These are phyloP conservation scores for Salix dunnii DNA, from an alignment of 345 rosid species.

Conservation along the genomic window DNA sequence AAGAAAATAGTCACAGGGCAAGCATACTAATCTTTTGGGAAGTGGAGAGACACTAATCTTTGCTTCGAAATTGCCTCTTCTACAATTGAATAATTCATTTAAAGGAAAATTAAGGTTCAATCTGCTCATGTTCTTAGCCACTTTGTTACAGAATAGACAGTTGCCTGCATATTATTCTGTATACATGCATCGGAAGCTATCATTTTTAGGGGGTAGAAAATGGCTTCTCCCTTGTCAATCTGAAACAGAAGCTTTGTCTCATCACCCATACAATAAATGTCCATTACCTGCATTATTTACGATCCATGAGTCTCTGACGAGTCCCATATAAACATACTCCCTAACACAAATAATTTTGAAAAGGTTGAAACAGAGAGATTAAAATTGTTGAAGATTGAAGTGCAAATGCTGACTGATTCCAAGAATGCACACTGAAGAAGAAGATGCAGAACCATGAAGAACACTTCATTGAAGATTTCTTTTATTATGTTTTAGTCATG, in stretches of 20 bases:
- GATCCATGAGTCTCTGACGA: not conserved
- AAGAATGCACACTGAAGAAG: too few species aligned
- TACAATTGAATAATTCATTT: not conserved
- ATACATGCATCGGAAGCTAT: not conserved
- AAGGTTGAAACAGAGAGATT: not conserved
- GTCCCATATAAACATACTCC: not conserved
- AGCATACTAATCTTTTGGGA: slow-evolving; percentile 35
- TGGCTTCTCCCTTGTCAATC: not conserved
- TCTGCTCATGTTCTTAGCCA: slow-evolving; percentile 8
- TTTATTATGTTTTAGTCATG: too few species aligned
- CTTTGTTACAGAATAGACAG: not conserved
- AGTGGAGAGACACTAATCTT: not conserved
- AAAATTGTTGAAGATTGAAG: too few species aligned
- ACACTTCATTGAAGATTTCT: too few species aligned
- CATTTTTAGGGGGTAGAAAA: not conserved
- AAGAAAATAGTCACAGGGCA: slow-evolving; percentile 63
- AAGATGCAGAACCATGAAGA: too few species aligned
- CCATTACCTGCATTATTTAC: not conserved
- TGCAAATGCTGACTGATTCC: too few species aligned
- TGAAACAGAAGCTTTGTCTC: not conserved
- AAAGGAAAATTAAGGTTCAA: not conserved
- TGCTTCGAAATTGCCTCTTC: not conserved
- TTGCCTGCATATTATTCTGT: not conserved
- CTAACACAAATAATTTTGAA: not conserved
- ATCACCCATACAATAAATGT: not conserved